phyloP scores from a whole-genome alignment of 1,284 basidiomycete genomes.

The Athelia psychrophila region DNA sequence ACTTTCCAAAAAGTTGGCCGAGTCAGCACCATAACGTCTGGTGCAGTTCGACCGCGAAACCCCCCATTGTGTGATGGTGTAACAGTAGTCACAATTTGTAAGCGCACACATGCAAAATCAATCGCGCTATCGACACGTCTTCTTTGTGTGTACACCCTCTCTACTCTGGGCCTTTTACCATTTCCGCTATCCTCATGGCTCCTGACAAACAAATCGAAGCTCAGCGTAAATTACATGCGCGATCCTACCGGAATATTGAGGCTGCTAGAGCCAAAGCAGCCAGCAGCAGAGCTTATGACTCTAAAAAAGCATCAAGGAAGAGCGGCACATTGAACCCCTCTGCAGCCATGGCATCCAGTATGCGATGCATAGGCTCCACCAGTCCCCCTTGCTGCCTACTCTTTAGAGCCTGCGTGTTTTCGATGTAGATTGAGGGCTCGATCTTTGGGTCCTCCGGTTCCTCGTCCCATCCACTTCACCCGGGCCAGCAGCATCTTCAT shows the following conservation, averaged over 20 bases:
- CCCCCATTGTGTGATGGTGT: too few species aligned
- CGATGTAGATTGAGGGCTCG: neutral
- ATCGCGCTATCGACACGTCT: too few species aligned
- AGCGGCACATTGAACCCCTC: constrained; percentile 17
- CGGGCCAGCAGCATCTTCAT: neutral
- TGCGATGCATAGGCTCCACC: neutral
- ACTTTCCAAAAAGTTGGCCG: too few species aligned
- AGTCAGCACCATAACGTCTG: too few species aligned
- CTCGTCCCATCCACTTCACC: neutral
- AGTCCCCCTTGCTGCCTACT: neutral
- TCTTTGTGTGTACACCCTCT: too few species aligned
- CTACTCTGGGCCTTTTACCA: too few species aligned
- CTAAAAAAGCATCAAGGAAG: constrained; percentile 23
- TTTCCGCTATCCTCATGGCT: too few species aligned
- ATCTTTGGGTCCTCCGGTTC: neutral
- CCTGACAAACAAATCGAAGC: neutral
- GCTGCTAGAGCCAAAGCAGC: neutral
- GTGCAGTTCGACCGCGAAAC: too few species aligned
- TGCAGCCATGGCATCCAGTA: constrained; percentile 14
- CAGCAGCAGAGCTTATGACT: constrained; percentile 8
- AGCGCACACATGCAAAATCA: too few species aligned
- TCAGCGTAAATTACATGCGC: neutral
- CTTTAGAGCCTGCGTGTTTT: neutral
- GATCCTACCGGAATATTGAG: neutral
- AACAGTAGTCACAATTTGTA: too few species aligned